Base-by-base conservation (phyloP, 2,329 filamentous ascomycete genomes). In the Aspergillus luchuensis region DNA sequence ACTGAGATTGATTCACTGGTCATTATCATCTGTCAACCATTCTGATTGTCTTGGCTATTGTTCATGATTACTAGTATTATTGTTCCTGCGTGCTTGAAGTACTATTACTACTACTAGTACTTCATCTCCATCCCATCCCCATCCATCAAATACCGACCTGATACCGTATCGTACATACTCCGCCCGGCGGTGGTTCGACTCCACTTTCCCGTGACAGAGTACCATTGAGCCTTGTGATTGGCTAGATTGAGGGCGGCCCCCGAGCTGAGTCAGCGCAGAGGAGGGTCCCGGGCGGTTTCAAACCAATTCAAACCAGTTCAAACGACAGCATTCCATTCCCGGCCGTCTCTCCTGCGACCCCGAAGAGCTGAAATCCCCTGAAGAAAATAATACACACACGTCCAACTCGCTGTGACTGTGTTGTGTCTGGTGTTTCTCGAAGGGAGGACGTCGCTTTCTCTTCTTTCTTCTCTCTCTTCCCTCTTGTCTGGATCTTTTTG, bases 281-380 rank as follows among this genome's bases (percentile, higher is more conserved):
- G 61, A 58, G 51, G 57, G 51, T 57, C 30, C 33, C 53, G 43
- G 50, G 45, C 55, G 45, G 60, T 66, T 65, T 64, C 63, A 64
- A 30, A 30, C 25, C 25, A 28, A 8, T 28, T 28, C 28, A 30
- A 30, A 30, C 41, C n/a, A 45, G 8, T 28, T 8, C 25, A 28
- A 28, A 28, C 25, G 25, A 28, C 25, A 50, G 25, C 47, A 28
- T 50, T 28, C 63, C 65, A 66, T 67, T 65, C 65, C 60, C 61
- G 56, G 55, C 60, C 60, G 64, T 67, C 64, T 65, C 66, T 63
- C 57, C 60, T 67, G 39, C 63, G 61, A 64, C 63, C 59, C 52
- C 45, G 38, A 63, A 48, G 25, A 38, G 28, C 45, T 53, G 56
- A 36, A 52, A 15, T 45, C 21, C 52, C 49, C 51, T 55, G 38